Conservation (phyloP, 2,329 filamentous ascomycete genomes). For the Cladosporium sp. region DNA sequence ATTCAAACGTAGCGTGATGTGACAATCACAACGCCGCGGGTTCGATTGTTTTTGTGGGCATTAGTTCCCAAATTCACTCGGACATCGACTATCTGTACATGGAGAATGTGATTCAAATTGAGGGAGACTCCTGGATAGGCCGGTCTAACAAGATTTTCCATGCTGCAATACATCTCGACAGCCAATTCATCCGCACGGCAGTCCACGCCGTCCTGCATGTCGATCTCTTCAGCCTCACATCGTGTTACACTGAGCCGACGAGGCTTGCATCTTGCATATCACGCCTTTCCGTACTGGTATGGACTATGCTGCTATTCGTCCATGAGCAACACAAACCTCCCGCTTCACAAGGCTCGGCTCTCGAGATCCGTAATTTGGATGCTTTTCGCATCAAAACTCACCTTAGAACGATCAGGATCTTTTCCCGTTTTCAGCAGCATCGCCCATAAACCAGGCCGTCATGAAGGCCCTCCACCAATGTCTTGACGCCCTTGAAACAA, state of each 20-base stretch:
- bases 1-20: no score
- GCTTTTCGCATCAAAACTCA: not conserved
- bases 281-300: not conserved
- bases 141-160: no score
- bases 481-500: not conserved
- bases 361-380: not conserved
- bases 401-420: not conserved
- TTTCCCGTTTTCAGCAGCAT: not conserved
- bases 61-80: no score
- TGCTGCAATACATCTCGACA: no score
- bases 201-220: no score
- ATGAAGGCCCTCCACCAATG: not conserved
- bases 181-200: no score
- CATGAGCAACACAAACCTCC: not conserved
- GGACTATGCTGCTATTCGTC: not conserved
- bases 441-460: not conserved
- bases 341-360: not conserved
- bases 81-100: no score
- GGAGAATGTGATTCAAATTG: no score
- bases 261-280: not conserved
- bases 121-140: no score
- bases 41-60: no score
- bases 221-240: not conserved
- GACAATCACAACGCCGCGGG: no score
- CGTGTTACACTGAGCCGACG: not conserved